Evolutionary conservation across 768 basidiomycete species (phyloP).

Genomic region (Boletus rufocinnamomeus): DNA sequence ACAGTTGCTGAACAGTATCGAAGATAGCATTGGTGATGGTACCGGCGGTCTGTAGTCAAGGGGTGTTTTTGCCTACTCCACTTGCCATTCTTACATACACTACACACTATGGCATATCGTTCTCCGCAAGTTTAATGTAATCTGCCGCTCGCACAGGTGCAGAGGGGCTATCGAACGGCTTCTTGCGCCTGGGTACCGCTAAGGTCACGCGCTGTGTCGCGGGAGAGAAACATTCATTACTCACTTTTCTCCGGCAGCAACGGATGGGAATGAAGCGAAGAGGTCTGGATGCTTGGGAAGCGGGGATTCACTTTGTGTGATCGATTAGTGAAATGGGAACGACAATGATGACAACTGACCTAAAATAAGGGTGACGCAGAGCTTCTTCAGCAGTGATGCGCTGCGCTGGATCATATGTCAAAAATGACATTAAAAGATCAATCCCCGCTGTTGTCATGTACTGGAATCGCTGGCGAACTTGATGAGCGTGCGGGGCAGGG

Average conservation of each 20-base stretch:
- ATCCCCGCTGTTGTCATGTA: slow-evolving; percentile 83
- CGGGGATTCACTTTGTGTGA: slow-evolving; percentile 74
- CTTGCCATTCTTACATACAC: background rate
- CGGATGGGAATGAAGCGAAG: slow-evolving; percentile 94
- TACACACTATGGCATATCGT: slow-evolving; percentile 44
- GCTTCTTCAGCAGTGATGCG: slow-evolving; percentile 92
- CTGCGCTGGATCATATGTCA: slow-evolving; percentile 87
- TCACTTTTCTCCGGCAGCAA: slow-evolving; percentile 94
- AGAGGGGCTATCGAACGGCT: slow-evolving; percentile 77
- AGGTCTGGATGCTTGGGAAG: slow-evolving; percentile 94
- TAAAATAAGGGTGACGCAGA: slow-evolving; percentile 88
- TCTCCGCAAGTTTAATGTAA: slow-evolving; percentile 65
- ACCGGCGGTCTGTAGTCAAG: slow-evolving; percentile 8
- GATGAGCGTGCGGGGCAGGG: slow-evolving; percentile 70
- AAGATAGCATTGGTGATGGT: slow-evolving; percentile 21
- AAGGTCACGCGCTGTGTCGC: slow-evolving; percentile 7
- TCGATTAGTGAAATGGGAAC: slow-evolving; percentile 3
- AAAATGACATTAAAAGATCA: slow-evolving; percentile 76
- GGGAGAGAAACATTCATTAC: slow-evolving; percentile 21
- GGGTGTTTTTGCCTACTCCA: background rate
- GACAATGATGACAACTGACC: slow-evolving; percentile 41
- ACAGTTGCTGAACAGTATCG: slow-evolving; percentile 37
- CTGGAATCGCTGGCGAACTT: slow-evolving; percentile 84
- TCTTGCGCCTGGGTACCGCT: slow-evolving; percentile 57
- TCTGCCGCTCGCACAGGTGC: slow-evolving; percentile 75